phyloP scores from a whole-genome alignment of 169 alveolate genomes.

The Eimeria necatrix region DNA sequence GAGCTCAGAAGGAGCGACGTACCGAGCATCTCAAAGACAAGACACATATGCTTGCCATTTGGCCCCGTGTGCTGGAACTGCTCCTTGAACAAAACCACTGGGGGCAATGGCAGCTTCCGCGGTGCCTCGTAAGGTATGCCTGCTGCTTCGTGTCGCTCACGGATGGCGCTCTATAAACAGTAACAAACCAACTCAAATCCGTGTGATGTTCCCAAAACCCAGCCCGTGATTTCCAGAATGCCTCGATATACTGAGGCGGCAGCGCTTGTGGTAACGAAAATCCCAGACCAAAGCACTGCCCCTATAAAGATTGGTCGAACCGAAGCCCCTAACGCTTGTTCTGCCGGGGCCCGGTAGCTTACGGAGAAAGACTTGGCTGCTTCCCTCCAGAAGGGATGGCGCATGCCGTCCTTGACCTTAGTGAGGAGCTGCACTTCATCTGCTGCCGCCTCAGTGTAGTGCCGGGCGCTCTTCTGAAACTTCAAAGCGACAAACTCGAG shows the following conservation, averaged over 20 bases:
- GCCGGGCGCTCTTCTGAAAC: slow-evolving; percentile 97
- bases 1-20: background rate
- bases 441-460: slow-evolving; percentile 98
- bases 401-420: slow-evolving; percentile 80
- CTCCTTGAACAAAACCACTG: slow-evolving; percentile 96
- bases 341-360: background rate
- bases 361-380: slow-evolving; percentile 91
- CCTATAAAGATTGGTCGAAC: no score
- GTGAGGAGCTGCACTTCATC: slow-evolving; percentile 93
- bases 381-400: slow-evolving; percentile 77
- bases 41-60: slow-evolving; percentile 98
- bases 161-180: slow-evolving; percentile 56
- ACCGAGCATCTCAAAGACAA: slow-evolving; percentile 99
- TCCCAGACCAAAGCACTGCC: no score
- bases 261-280: no score
- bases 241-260: no score
- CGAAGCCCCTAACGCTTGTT: no score
- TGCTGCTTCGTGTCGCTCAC: slow-evolving; percentile 74
- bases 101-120: slow-evolving; percentile 68
- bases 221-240: no score
- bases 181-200: slow-evolving; percentile 10
- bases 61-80: slow-evolving; percentile 97
- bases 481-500: slow-evolving; percentile 97
- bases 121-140: slow-evolving; percentile 70
- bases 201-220: no score